phyloP scores from a whole-genome alignment of 768 basidiomycete genomes.

The Rubroboletus pulcherrimus region DNA sequence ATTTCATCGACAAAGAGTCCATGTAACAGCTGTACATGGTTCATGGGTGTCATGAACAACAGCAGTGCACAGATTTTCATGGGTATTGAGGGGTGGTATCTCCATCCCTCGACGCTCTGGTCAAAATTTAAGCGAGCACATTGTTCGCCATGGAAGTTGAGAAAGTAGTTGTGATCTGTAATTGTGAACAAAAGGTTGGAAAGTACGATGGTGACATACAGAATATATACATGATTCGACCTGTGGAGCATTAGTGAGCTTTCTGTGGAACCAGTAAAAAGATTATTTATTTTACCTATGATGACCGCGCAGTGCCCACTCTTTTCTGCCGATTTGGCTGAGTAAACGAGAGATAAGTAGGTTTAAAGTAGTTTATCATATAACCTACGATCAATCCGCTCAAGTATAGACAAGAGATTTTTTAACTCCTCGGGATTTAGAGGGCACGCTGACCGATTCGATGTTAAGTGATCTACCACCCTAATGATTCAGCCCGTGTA shows the following conservation, averaged over 20 bases:
- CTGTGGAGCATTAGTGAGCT: conserved; percentile 11
- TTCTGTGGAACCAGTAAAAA: background rate
- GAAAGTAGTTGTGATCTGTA: conserved; percentile 34
- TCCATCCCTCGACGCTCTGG: conserved; percentile 30
- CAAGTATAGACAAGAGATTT: conserved; percentile 24
- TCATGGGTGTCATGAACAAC: conserved; percentile 49
- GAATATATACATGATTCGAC: conserved; percentile 30
- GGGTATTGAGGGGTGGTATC: conserved; percentile 30
- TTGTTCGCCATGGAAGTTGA: conserved; percentile 43
- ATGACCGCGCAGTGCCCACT: conserved; percentile 19
- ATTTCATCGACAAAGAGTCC: conserved; percentile 48
- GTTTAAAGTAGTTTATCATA: background rate
- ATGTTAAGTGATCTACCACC: conserved; percentile 27
- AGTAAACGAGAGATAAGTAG: background rate
- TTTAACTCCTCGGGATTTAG: conserved; percentile 18
- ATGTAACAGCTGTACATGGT: conserved; percentile 43
- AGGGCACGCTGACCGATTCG: conserved; percentile 22
- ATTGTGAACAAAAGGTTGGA: background rate
- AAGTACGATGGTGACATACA: conserved; percentile 14
- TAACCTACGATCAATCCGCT: conserved; percentile 22
- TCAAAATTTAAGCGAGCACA: conserved; percentile 39
- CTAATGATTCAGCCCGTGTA: too few relatives aligned
- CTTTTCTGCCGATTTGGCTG: conserved; percentile 11
- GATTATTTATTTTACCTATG: conserved; percentile 15
- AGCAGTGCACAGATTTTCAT: conserved; percentile 39